A percentile compares a stretch with the other conserved stretches of the same genome.
Conservation (phyloP, 2,329 filamentous ascomycete genomes). For the Zymoseptoria brevis region DNA sequence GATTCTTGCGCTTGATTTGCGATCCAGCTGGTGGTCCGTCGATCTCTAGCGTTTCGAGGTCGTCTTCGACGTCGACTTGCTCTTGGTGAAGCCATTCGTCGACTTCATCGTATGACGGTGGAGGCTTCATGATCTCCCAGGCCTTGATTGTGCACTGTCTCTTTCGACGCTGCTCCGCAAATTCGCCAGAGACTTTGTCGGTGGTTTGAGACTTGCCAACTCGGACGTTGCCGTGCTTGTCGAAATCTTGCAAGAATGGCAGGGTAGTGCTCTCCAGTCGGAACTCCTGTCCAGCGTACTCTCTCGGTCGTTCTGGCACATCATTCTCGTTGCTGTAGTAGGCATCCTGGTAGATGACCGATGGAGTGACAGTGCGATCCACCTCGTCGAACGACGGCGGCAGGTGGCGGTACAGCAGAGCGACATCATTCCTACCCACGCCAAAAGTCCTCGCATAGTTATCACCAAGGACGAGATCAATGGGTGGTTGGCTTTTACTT, state of each 20-base stretch:
- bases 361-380: slow-evolving; percentile 52
- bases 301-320: slow-evolving; percentile 65
- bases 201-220: slow-evolving; percentile 49
- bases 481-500: not conserved
- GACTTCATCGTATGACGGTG: slow-evolving; percentile 66
- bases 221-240: slow-evolving; percentile 40
- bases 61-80: slow-evolving; percentile 11
- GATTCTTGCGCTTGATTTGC: slow-evolving; percentile 29
- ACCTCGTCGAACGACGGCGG: slow-evolving; percentile 43
- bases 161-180: slow-evolving; percentile 45
- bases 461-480: not conserved
- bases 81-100: slow-evolving; percentile 54
- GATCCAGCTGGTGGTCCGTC: slow-evolving; percentile 24
- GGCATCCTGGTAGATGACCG: slow-evolving; percentile 73
- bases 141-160: slow-evolving; percentile 53
- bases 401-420: slow-evolving; percentile 30
- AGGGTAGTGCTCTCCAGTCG: slow-evolving; percentile 65
- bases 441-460: slow-evolving; percentile 22
- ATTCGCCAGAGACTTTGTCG: slow-evolving; percentile 47
- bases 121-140: slow-evolving; percentile 69
- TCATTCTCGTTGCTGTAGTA: slow-evolving; percentile 80
- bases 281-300: slow-evolving; percentile 85
- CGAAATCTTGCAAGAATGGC: slow-evolving; percentile 71
- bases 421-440: slow-evolving; percentile 9
- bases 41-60: slow-evolving; percentile 17